Evolutionary conservation across 2,329 filamentous ascomycete genomes (phyloP).

Genomic region (Apiospora rasikravindrae): DNA sequence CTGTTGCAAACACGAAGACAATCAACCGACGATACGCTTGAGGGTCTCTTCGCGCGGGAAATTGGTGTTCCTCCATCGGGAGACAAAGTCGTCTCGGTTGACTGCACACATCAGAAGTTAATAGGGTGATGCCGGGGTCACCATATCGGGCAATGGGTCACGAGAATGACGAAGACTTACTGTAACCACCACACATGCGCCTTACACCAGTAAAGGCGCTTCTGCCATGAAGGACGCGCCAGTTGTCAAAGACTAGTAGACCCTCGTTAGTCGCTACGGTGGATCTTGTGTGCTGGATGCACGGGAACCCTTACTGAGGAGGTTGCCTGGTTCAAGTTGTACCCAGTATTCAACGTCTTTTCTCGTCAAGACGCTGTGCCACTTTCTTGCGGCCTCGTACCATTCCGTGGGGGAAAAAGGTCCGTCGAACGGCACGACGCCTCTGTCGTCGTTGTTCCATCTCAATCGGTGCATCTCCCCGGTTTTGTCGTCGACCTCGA

Average conservation of each 20-base stretch:
- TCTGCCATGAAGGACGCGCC: conserved; percentile 89
- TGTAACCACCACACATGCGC: conserved; percentile 89
- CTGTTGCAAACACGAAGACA: background rate
- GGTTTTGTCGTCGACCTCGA: conserved; percentile 59
- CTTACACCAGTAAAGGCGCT: conserved; percentile 82
- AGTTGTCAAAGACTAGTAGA: conserved; percentile 85
- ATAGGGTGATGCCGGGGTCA: background rate
- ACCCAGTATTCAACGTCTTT: conserved; percentile 75
- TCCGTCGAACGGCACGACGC: conserved; percentile 63
- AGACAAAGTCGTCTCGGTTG: conserved; percentile 81
- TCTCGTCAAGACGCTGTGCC: conserved; percentile 71
- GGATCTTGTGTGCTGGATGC: background rate
- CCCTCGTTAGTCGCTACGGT: background rate
- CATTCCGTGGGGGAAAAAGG: conserved; percentile 61
- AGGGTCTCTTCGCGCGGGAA: conserved; percentile 55
- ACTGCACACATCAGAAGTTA: conserved; percentile 54
- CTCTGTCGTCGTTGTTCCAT: conserved; percentile 94
- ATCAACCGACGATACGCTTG: conserved; percentile 37
- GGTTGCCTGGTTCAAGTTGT: conserved; percentile 78
- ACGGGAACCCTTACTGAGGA: conserved; percentile 68
- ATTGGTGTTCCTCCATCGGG: conserved; percentile 76
- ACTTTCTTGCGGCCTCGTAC: conserved; percentile 82
- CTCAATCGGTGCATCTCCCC: conserved; percentile 64
- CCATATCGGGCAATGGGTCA: conserved; percentile 22
- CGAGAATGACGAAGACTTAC: conserved; percentile 56